Evolutionary conservation across 192 early-diverging fungal genomes (phyloP).

Genomic region (Dimargaris verticillata): DNA sequence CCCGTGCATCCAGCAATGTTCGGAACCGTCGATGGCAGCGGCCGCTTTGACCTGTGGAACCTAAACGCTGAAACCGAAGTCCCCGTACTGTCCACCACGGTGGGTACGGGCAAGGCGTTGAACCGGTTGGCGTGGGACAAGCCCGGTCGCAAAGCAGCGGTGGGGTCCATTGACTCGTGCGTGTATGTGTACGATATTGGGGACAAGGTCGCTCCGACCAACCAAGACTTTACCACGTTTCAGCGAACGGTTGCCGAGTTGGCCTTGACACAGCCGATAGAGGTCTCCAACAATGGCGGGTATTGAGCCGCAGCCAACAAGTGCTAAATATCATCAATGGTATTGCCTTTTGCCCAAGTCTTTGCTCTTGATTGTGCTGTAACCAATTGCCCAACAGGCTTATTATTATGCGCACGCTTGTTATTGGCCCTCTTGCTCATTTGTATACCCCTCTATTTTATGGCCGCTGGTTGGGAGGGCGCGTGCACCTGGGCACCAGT

Average conservation of each 20-base stretch:
- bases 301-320: no score
- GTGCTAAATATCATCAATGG: no score
- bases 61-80: constrained; percentile 81
- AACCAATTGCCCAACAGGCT: no score
- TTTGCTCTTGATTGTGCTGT: no score
- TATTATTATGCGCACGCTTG: no score
- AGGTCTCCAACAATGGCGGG: no score
- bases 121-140: constrained; percentile 94
- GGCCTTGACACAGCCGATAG: neutral
- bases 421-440: no score
- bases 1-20: constrained; percentile 91
- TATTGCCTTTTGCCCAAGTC: no score
- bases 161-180: constrained; percentile 70
- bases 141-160: constrained; percentile 58
- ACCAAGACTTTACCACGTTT: constrained; percentile 26
- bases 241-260: constrained; percentile 1
- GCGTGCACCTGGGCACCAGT: no score
- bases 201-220: constrained; percentile 39
- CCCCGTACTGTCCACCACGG: constrained; percentile 16
- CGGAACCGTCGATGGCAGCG: constrained; percentile 78
- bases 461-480: no score
- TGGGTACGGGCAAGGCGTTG: constrained; percentile 42
- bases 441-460: no score
- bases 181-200: constrained; percentile 87
- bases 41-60: constrained; percentile 85